These are phyloP conservation scores for Yarrowia sp. DNA, from an alignment of 805 yeast genomes.

Conservation along the genomic window DNA sequence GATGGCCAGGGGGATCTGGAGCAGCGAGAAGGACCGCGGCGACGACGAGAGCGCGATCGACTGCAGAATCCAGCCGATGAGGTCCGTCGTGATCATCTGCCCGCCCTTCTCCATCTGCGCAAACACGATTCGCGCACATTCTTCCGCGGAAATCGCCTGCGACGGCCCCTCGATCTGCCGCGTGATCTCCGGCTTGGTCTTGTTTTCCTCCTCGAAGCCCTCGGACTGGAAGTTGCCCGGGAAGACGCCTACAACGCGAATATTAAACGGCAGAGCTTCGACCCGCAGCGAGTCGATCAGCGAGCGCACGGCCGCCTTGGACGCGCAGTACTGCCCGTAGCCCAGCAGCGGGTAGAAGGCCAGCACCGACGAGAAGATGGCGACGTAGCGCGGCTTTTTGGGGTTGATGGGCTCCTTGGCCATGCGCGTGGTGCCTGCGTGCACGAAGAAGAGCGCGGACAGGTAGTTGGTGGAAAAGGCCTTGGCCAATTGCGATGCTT, in stretches of 20 bases:
- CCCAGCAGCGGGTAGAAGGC: constrained; percentile 90
- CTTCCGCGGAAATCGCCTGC: constrained; percentile 59
- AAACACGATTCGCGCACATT: constrained; percentile 63
- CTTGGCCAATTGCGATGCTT: constrained; percentile 52
- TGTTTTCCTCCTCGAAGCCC: constrained; percentile 78
- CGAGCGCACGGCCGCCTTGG: constrained; percentile 77
- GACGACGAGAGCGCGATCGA: constrained; percentile 64
- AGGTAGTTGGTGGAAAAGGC: constrained; percentile 71
- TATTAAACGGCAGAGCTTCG: constrained; percentile 62
- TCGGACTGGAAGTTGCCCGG: constrained; percentile 92
- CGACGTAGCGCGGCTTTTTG: constrained; percentile 48
- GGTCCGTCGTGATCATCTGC: constrained; percentile 75
- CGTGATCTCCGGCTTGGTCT: constrained; percentile 83
- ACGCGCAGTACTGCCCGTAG: constrained; percentile 85
- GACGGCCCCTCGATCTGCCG: constrained; percentile 82
- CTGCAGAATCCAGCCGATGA: constrained; percentile 77
- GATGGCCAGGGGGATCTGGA: constrained; percentile 51
- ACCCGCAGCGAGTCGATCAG: constrained; percentile 77
- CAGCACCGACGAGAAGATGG: constrained; percentile 69
- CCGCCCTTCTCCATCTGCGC: constrained; percentile 59
- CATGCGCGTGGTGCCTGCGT: constrained; percentile 48
- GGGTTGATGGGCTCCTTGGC: constrained; percentile 33
- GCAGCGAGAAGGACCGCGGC: constrained; percentile 59
- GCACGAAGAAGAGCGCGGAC: constrained; percentile 70
- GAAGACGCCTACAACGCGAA: constrained; percentile 67